These are phyloP conservation scores for Trichoderma cornu-damae DNA, from an alignment of 2,329 filamentous ascomycete species.

Conservation along the genomic window DNA sequence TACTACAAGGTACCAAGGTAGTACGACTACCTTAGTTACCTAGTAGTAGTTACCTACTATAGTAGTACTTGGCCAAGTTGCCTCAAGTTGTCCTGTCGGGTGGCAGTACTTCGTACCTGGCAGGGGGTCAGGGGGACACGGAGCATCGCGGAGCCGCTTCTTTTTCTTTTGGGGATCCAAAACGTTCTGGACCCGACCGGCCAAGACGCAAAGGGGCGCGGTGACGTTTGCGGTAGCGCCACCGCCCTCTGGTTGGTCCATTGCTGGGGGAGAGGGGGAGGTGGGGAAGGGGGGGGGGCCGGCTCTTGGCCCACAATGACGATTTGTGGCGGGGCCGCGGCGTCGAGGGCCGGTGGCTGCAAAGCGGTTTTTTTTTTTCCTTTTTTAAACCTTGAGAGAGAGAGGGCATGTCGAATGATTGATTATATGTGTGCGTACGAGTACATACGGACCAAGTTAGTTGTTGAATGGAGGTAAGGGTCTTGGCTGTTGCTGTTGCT, in stretches of 20 bases:
- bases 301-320: slow-evolving; percentile 21
- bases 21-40: too few relatives aligned
- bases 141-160: slow-evolving; percentile 14
- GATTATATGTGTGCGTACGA: too few relatives aligned
- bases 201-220: slow-evolving; percentile 20
- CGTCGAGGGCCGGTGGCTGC: slow-evolving; percentile 6
- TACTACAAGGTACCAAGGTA: too few relatives aligned
- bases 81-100: too few relatives aligned
- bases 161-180: slow-evolving; percentile 11
- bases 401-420: too few relatives aligned
- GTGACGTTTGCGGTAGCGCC: slow-evolving; percentile 23
- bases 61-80: too few relatives aligned
- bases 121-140: neutral
- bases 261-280: slow-evolving; percentile 6
- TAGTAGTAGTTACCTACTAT: too few relatives aligned
- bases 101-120: too few relatives aligned
- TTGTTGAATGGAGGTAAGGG: too few relatives aligned
- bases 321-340: slow-evolving; percentile 17
- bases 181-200: slow-evolving; percentile 22
- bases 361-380: neutral
- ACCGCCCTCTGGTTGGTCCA: slow-evolving; percentile 17
- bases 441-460: too few relatives aligned
- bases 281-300: neutral
- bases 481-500: too few relatives aligned
- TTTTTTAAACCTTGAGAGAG: too few relatives aligned